phyloP scores from a whole-genome alignment of 148 eudicot species.

The Rhododendron kiyosumense region DNA sequence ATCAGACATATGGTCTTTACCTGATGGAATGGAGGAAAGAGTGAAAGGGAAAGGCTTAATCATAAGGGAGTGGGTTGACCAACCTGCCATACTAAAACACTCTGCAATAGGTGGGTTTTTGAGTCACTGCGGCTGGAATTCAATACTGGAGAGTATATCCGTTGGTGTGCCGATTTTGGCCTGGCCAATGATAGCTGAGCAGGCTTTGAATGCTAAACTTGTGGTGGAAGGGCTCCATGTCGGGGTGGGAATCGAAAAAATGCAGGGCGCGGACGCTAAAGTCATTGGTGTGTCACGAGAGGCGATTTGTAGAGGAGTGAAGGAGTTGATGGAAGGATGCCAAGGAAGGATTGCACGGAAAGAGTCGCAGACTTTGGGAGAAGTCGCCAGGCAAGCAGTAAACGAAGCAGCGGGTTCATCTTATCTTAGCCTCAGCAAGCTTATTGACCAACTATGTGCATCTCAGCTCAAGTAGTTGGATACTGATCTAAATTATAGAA shows the following conservation, averaged over 20 bases:
- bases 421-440: not conserved
- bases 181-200: conserved; percentile 37
- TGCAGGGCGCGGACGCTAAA: not conserved
- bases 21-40: conserved; percentile 20
- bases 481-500: not conserved
- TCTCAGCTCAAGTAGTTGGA: not conserved
- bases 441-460: conserved; percentile 14
- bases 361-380: conserved; percentile 17
- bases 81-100: conserved; percentile 22
- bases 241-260: conserved; percentile 10
- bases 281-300: not conserved
- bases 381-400: conserved; percentile 12
- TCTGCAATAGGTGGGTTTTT: conserved; percentile 23
- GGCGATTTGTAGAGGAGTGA: conserved; percentile 21
- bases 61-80: conserved; percentile 31
- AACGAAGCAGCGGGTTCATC: conserved; percentile 31
- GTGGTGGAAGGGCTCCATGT: conserved; percentile 19
- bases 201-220: conserved; percentile 23
- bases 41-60: conserved; percentile 23
- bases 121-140: conserved; percentile 37
- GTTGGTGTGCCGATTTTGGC: conserved; percentile 25
- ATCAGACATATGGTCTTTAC: conserved; percentile 20
- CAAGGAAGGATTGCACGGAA: conserved; percentile 17
- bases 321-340: conserved; percentile 28
- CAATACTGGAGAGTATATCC: conserved; percentile 29